Conservation (phyloP, 2,329 filamentous ascomycete genomes). For the Fusarium sp. region DNA sequence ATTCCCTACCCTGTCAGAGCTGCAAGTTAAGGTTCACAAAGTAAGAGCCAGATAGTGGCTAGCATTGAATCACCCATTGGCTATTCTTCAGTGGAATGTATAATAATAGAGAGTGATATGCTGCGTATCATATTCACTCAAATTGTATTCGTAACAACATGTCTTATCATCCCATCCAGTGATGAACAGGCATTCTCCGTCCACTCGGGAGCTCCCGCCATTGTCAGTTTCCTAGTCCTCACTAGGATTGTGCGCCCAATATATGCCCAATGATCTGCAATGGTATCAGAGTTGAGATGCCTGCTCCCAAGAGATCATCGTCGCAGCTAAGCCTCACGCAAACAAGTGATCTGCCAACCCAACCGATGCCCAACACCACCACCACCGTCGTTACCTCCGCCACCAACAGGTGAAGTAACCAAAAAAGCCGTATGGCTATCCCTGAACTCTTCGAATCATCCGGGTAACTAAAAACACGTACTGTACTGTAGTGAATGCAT, state of each 20-base stretch:
- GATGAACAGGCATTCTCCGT: background rate
- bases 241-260: slow-evolving; percentile 6
- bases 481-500: slow-evolving; percentile 22
- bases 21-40: background rate
- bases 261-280: slow-evolving; percentile 14
- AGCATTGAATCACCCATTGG: background rate
- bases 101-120: background rate
- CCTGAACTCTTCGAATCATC: slow-evolving; percentile 27
- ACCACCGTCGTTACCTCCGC: slow-evolving; percentile 39
- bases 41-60: background rate
- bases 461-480: slow-evolving; percentile 19
- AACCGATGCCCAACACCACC: slow-evolving; percentile 43
- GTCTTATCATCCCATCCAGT: slow-evolving; percentile 8
- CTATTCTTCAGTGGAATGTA: background rate
- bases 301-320: slow-evolving; percentile 20
- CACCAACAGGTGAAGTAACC: slow-evolving; percentile 24
- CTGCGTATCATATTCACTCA: slow-evolving; percentile 10
- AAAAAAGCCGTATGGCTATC: slow-evolving; percentile 12
- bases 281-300: slow-evolving; percentile 14
- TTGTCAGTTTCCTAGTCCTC: slow-evolving; percentile 6
- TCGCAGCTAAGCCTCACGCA: slow-evolving; percentile 16
- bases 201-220: background rate
- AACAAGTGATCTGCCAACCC: slow-evolving; percentile 27
- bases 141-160: slow-evolving; percentile 14
- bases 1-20: slow-evolving; percentile 8